These are phyloP conservation scores for Lignosus rhinocerotis DNA, from an alignment of 1,284 basidiomycete species.

Conservation along the genomic window DNA sequence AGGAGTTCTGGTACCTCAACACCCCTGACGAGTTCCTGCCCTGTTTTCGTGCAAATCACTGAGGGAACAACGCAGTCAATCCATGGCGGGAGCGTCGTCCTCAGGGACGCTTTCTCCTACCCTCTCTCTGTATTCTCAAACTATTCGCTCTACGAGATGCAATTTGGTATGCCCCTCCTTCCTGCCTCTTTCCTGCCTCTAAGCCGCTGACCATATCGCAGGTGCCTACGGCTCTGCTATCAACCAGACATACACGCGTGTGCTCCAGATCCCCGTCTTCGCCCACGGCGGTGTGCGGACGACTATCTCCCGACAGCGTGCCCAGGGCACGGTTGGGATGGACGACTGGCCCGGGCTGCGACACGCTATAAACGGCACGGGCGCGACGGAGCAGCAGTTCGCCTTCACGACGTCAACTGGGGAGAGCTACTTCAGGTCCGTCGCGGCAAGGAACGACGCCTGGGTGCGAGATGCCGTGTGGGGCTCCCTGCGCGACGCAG, in stretches of 20 bases:
- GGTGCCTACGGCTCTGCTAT: conserved; percentile 39
- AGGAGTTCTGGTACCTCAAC: conserved; percentile 80
- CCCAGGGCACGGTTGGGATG: conserved; percentile 38
- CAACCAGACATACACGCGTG: conserved; percentile 37
- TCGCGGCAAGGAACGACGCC: conserved; percentile 40
- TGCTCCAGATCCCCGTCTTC: conserved; percentile 32
- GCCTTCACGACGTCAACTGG: conserved; percentile 35
- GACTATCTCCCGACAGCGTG: conserved; percentile 36
- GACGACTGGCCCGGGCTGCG: conserved; percentile 40
- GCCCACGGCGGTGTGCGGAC: conserved; percentile 27
- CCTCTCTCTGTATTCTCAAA: conserved; percentile 39
- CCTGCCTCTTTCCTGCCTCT: conserved; percentile 3
- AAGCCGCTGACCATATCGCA: conserved; percentile 12
- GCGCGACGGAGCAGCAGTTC: conserved; percentile 37
- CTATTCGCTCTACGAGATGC: conserved; percentile 27
- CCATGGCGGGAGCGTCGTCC: conserved; percentile 33
- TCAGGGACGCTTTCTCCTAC: conserved; percentile 41
- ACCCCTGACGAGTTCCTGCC: conserved; percentile 56
- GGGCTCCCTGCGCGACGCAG: conserved; percentile 35
- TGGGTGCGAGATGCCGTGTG: conserved; percentile 39
- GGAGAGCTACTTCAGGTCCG: conserved; percentile 37
- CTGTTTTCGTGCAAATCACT: conserved; percentile 42
- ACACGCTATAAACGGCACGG: conserved; percentile 41
- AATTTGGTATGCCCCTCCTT: conserved; percentile 15
- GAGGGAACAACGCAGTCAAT: conserved; percentile 36